phyloP scores from a whole-genome alignment of 768 basidiomycete species.

The Lentinula lateritia region DNA sequence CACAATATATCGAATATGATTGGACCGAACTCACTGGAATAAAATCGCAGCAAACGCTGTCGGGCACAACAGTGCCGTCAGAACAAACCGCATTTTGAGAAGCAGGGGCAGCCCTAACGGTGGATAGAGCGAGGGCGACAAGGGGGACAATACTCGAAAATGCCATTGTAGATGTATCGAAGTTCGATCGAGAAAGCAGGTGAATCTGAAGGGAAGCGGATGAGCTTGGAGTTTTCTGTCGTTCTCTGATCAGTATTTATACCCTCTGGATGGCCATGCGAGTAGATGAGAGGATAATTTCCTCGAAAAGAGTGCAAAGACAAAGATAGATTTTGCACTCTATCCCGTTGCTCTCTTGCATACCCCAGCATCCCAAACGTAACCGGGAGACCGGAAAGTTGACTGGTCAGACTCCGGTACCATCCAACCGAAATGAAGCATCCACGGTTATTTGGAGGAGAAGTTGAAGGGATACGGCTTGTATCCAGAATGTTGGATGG shows the following conservation, averaged over 20 bases:
- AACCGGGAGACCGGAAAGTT: neutral
- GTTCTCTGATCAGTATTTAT: neutral
- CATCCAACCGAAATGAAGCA: neutral
- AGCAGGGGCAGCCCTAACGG: neutral
- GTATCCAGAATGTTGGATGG: neutral
- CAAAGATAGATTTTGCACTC: neutral
- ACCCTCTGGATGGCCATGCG: neutral
- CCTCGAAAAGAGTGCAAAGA: neutral
- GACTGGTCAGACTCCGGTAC: neutral
- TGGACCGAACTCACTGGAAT: neutral
- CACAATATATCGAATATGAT: neutral
- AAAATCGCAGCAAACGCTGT: conserved; percentile 1
- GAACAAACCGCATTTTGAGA: neutral
- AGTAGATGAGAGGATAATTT: neutral
- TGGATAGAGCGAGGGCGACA: neutral
- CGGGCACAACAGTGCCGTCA: conserved; percentile 1
- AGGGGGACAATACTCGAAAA: neutral
- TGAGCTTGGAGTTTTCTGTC: neutral
- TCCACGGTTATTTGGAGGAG: neutral
- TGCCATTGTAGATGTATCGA: conserved; percentile 12
- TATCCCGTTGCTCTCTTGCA: neutral
- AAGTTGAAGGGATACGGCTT: neutral
- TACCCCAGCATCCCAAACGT: neutral
- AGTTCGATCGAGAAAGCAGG: conserved; percentile 8
- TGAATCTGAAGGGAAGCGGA: neutral